phyloP scores from a whole-genome alignment of 495 filamentous ascomycete genomes.

The Aspergillus ellipticus region DNA sequence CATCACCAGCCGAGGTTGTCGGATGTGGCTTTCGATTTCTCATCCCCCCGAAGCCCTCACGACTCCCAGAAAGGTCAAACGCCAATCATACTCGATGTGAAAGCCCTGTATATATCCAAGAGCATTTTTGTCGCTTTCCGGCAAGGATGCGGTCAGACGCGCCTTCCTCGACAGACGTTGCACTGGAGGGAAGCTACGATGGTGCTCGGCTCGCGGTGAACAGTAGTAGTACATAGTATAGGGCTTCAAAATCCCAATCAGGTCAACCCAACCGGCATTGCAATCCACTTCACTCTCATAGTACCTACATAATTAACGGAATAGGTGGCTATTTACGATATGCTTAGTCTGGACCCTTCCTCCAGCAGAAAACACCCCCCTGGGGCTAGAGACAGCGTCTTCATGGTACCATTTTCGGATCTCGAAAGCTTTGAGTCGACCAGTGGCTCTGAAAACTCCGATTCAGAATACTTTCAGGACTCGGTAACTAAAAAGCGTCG shows the following conservation, averaged over 20 bases:
- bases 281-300: background rate
- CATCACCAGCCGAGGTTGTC: background rate
- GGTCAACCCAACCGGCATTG: background rate
- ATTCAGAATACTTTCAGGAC: constrained; percentile 11
- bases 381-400: background rate
- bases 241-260: background rate
- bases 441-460: constrained; percentile 3
- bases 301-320: background rate
- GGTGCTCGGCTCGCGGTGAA: too few relatives aligned
- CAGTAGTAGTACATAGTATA: background rate
- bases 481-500: constrained; percentile 23
- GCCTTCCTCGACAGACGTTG: background rate
- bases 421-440: constrained; percentile 1
- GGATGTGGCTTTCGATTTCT: background rate
- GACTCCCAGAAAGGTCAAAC: too few relatives aligned
- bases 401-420: background rate
- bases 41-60: background rate
- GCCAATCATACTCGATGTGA: too few relatives aligned
- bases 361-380: background rate
- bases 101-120: background rate
- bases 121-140: background rate
- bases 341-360: background rate
- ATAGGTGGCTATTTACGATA: background rate
- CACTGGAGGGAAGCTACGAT: background rate
- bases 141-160: background rate